These are phyloP conservation scores for Cronartium quercuum DNA, from an alignment of 1,284 basidiomycete genomes.

Conservation along the genomic window DNA sequence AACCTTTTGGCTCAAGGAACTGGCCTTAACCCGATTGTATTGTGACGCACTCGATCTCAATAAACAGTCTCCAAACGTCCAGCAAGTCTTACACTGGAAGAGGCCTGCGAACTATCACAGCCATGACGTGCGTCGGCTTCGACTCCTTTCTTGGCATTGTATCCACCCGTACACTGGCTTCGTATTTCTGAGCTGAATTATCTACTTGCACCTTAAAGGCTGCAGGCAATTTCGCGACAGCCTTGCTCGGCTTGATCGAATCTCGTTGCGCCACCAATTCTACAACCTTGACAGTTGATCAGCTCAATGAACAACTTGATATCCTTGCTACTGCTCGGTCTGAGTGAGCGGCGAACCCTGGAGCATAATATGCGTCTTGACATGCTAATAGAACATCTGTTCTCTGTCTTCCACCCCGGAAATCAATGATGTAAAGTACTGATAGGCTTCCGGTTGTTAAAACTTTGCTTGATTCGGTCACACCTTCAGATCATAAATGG, in stretches of 20 bases:
- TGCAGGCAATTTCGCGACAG: conserved; percentile 75
- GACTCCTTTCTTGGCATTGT: no score
- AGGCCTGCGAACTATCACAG: conserved; percentile 63
- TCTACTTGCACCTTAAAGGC: conserved; percentile 14
- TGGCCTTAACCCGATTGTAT: conserved; percentile 78
- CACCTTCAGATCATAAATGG: conserved; percentile 81
- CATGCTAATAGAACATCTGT: not conserved
- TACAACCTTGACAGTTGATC: conserved; percentile 67
- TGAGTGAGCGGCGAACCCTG: conserved; percentile 58
- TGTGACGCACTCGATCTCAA: conserved; percentile 78
- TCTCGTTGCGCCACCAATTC: conserved; percentile 75
- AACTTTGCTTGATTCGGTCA: conserved; percentile 67
- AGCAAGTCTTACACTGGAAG: conserved; percentile 81
- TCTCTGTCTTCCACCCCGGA: not conserved
- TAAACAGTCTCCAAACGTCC: conserved; percentile 62
- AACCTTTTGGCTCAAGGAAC: conserved; percentile 85
- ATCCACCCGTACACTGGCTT: not conserved
- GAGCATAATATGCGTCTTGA: not conserved
- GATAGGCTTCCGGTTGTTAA: conserved; percentile 67
- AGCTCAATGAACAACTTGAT: conserved; percentile 71
- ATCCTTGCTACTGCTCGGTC: conserved; percentile 60
- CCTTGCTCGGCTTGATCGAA: conserved; percentile 73
- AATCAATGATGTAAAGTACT: conserved; percentile 54
- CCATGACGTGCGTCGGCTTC: conserved; percentile 44
- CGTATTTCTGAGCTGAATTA: conserved; percentile 42